Evolutionary conservation across 2,329 filamentous ascomycete species (phyloP), one percentile per base, ranked within the genome.

Genomic region (Spiromastix sp.): DNA sequence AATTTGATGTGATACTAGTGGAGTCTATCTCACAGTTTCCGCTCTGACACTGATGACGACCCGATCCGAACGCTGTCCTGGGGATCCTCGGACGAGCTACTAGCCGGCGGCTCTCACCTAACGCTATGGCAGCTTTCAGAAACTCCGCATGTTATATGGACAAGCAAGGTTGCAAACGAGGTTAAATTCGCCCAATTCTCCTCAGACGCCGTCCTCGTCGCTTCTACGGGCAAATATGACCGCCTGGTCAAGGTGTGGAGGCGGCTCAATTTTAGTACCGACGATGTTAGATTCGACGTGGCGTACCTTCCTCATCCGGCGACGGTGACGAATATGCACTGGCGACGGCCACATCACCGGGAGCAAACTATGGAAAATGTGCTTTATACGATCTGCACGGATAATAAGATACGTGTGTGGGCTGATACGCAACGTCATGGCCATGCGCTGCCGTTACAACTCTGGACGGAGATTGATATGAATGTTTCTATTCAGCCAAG

Each of bases 171-270:
- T 5, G 80, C 87, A 2, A 86, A 73, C 50, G 71, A 79, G 0
- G 76, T 76, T 24, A 82, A 82, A 51, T 74, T 80, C 38, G 86
- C 86, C 2, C 67, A 71, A 6, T 77, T 95, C 46, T 94, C 89
- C 1, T 85, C 85, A 43, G 89, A 94, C 56, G 87, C 85, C 9
- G 79, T 79, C 13, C 77, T 93, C 41, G 85, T 96, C 35, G 89
- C 86, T 12, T 87, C 84, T 1, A 74, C 82, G 9, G 82, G 85
- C 27, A 66, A 70, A 32, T 76, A 84, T 52, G 91, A 96, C 57
- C 72, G 80, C 34, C 64, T 96, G 13, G 78, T 93, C 46, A 96
- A 98, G 61, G 74, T 96, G 48, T 98, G 93, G 91, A 77, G 86
- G 43, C 74, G 89, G 35, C 66, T 93, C 16, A 82, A 81, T 6